Percentiles rank a stretch among this genome's conserved stretches.
Evolutionary conservation across 1,284 basidiomycete genomes (phyloP).

Genomic region (Tylopilus sp.): DNA sequence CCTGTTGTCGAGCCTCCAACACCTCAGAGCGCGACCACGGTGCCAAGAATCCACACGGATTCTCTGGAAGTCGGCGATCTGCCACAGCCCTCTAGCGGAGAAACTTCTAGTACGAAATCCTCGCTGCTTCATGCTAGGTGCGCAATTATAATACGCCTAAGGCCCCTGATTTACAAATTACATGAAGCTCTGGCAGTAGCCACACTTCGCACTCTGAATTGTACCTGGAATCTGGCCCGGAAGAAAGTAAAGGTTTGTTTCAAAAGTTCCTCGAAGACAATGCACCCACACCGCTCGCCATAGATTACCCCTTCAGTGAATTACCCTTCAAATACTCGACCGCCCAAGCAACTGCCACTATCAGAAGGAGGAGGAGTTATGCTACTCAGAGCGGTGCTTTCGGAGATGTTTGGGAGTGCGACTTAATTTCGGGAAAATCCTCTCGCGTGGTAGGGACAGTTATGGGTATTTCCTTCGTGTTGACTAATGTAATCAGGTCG

Average conservation of each 20-base stretch:
- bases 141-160: not conserved
- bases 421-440: conserved; percentile 11
- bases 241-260: conserved; percentile 18
- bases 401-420: conserved; percentile 32
- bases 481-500: conserved; percentile 17
- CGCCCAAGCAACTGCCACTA: not conserved
- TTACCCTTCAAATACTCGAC: conserved; percentile 9
- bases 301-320: conserved; percentile 14
- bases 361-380: conserved; percentile 16
- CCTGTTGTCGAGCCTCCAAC: conserved; percentile 15
- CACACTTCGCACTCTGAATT: conserved; percentile 16
- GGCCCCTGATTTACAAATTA: conserved; percentile 2
- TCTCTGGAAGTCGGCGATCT: not conserved
- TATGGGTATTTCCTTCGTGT: not conserved
- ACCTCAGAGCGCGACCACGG: not conserved
- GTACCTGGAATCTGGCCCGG: conserved; percentile 1
- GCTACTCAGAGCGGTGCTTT: conserved; percentile 16
- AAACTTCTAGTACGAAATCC: conserved; percentile 6
- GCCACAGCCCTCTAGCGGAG: conserved; percentile 12
- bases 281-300: not conserved
- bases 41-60: conserved; percentile 3
- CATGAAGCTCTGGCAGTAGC: conserved; percentile 18
- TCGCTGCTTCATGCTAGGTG: conserved; percentile 11
- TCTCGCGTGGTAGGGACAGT: conserved; percentile 8
- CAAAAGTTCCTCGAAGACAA: not conserved